These are phyloP conservation scores for Vicia sativa DNA, from an alignment of 306 rosid species.

Conservation along the genomic window DNA sequence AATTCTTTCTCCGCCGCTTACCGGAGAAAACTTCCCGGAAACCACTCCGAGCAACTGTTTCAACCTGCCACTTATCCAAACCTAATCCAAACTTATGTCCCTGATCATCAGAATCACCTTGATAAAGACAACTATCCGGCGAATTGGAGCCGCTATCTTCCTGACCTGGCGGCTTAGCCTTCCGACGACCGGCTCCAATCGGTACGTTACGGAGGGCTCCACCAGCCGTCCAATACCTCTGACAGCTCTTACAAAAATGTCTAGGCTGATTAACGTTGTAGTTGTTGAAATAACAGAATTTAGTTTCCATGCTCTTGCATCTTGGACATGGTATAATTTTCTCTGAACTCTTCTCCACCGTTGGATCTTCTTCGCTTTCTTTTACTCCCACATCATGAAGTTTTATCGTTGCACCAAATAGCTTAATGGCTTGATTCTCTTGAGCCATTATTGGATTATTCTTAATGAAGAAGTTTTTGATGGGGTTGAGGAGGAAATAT, in stretches of 20 bases:
- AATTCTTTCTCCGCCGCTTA: constrained; percentile 57
- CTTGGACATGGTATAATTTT: constrained; percentile 84
- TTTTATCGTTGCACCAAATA: constrained; percentile 70
- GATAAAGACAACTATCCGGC: constrained; percentile 49
- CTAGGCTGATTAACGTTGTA: constrained; percentile 95
- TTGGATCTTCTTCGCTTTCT: constrained; percentile 45
- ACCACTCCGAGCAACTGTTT: constrained; percentile 40
- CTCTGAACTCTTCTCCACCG: constrained; percentile 62
- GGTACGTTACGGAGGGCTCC: constrained; percentile 93
- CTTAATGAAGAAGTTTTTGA: constrained; percentile 37
- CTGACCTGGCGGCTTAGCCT: constrained; percentile 56
- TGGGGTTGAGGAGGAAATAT: constrained; percentile 28
- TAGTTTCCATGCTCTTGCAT: constrained; percentile 96
- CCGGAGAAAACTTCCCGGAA: constrained; percentile 56
- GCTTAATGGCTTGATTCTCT: constrained; percentile 69
- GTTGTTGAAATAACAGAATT: constrained; percentile 91
- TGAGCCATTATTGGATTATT: constrained; percentile 48
- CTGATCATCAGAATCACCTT: constrained; percentile 41
- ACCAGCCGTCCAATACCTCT: constrained; percentile 93
- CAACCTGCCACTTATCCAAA: constrained; percentile 60
- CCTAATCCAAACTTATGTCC: constrained; percentile 21
- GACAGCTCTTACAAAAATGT: constrained; percentile 88
- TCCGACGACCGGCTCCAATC: constrained; percentile 78
- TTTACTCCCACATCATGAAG: constrained; percentile 45
- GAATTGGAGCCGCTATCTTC: constrained; percentile 44